Percentiles rank a stretch among this genome's conserved stretches.
Conservation (phyloP, 495 filamentous ascomycete species). For the Cudoniella acicularis region DNA sequence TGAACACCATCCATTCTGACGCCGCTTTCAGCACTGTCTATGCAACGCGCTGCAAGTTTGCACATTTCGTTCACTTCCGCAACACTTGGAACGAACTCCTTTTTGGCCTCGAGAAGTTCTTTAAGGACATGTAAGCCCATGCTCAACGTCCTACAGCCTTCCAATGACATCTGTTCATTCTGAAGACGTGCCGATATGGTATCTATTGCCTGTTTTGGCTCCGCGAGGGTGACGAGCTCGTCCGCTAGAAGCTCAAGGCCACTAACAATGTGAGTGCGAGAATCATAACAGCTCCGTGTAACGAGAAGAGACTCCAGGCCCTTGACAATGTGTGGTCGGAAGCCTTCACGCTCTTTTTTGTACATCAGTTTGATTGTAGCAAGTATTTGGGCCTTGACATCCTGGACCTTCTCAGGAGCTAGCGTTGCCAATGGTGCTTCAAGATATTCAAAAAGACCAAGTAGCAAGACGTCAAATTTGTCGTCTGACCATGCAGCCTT, state of each 20-base stretch:
- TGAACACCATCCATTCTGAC: conserved; percentile 75
- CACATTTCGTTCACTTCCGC: conserved; percentile 45
- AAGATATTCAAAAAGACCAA: conserved; percentile 72
- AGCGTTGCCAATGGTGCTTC: conserved; percentile 48
- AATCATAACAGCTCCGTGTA: conserved; percentile 58
- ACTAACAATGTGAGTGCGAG: conserved; percentile 48
- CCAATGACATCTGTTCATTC: conserved; percentile 34
- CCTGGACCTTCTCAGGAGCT: conserved; percentile 54
- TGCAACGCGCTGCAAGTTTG: conserved; percentile 51
- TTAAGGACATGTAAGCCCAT: conserved; percentile 61
- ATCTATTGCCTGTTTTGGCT: conserved; percentile 43
- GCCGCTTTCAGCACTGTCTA: conserved; percentile 71
- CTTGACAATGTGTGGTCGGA: conserved; percentile 60
- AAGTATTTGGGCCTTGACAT: conserved; percentile 80
- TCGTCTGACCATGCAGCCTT: conserved; percentile 51
- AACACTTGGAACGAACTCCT: conserved; percentile 38
- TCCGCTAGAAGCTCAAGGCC: conserved; percentile 51
- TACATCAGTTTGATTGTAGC: conserved; percentile 77
- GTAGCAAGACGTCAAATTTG: conserved; percentile 70
- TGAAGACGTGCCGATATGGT: conserved; percentile 32
- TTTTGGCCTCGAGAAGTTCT: conserved; percentile 42
- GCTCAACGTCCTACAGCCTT: conserved; percentile 39
- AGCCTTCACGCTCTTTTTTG: conserved; percentile 58
- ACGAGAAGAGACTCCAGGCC: conserved; percentile 65
- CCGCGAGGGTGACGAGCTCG: conserved; percentile 47